Base-by-base conservation (phyloP, 2,329 filamentous ascomycete species). In the Sphaerulina musiva region DNA sequence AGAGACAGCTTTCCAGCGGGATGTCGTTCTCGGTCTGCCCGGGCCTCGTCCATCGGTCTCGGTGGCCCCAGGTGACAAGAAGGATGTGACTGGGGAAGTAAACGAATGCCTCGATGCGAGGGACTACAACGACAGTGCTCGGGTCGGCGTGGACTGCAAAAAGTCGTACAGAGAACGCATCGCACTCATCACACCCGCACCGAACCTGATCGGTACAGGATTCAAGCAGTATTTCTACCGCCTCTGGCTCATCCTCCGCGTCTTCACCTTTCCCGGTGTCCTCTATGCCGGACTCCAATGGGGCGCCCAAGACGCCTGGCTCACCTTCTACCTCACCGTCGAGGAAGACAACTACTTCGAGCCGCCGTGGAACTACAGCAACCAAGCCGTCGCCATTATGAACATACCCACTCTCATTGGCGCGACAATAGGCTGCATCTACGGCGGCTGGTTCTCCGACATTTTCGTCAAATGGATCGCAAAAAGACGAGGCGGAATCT, bases 221-320 rank as follows among this genome's bases (percentile, higher is more conserved):
- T 73, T 78, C 56, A 76, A 73, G 60, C 80, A 82, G 61, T 83
- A 82, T 58, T 65, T 74, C 26, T 64, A 70, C 40, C 78, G 79
- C 1, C 70, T 82, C 2, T 77, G 75, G 59, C 76, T 81, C 59
- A 81, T 77, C 0, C 68, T 82, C 47, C 75, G 78, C 12, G 70
- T 82, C 41, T 81, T 82, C 63, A 73, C 74, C 1, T 81, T 82
- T 55, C 80, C 80, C 0, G 79, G 79, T 1, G 78, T 82, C 8
- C 73, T 79, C 58, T 82, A 77, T 57, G 77, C 78, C 2, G 79
- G 80, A 6, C 65, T 82, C 23, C 79, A 82, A 61, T 82, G 80
- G 80, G 80, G 80, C 3, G 72, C 78, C 32, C 80, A 82, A 64
- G 80, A 81, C 58, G 78, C 80, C n/a, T 81, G 80, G 68, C 68